Evolutionary conservation across 225 moss, liverwort and hornwort genomes (phyloP).

Genomic region (Neckera pumila): DNA sequence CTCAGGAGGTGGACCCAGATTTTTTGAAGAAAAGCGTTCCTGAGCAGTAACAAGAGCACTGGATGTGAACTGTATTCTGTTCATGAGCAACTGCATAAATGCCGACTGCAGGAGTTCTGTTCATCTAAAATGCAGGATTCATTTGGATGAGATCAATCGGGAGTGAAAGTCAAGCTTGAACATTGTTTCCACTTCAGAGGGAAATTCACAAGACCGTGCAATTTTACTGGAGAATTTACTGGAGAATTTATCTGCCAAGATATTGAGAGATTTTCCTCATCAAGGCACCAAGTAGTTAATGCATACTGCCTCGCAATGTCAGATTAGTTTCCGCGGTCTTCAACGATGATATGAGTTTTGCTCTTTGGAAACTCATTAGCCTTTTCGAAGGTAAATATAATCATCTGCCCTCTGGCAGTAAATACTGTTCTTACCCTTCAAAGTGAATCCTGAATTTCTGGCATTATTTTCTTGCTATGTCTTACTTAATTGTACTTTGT

Average conservation of each 20-base stretch:
- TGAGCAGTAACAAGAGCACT: neutral
- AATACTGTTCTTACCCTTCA: neutral
- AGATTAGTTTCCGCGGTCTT: neutral
- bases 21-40: slow-evolving; percentile 14
- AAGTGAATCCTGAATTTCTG: neutral
- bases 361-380: neutral
- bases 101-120: neutral
- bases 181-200: neutral
- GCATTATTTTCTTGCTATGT: neutral
- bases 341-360: neutral
- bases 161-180: neutral
- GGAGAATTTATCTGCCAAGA: neutral
- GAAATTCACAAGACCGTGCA: neutral
- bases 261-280: neutral
- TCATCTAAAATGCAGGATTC: neutral
- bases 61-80: neutral
- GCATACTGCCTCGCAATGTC: neutral
- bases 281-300: neutral
- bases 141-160: neutral
- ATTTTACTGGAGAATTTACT: neutral
- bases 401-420: neutral
- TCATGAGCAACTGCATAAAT: neutral
- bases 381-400: neutral
- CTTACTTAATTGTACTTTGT: neutral
- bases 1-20: slow-evolving; percentile 43